A percentile compares a stretch with the other conserved stretches of the same genome.
Conservation (phyloP, 2,329 filamentous ascomycete species). For the Aspergillus sp. region DNA sequence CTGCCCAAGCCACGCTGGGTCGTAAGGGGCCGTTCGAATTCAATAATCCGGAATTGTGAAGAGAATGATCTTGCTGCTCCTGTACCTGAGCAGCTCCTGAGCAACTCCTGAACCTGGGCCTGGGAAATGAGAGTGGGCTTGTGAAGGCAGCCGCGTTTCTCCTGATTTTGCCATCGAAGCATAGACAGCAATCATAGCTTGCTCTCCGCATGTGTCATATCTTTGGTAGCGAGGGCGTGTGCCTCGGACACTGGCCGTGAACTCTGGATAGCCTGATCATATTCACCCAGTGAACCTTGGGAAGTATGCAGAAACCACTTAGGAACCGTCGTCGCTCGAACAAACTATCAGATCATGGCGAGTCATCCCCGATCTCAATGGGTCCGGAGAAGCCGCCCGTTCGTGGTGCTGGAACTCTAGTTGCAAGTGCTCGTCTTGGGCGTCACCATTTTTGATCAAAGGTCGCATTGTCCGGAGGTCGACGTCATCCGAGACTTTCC, state of each 20-base stretch:
- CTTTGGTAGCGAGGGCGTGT: not conserved
- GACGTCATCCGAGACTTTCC: constrained; percentile 36
- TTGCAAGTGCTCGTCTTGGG: constrained; percentile 12
- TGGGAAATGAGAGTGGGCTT: constrained; percentile 1
- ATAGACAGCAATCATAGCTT: not conserved
- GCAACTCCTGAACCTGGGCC: too few species aligned
- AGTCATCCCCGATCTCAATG: constrained; percentile 7
- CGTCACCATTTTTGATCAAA: constrained; percentile 23
- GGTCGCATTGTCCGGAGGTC: constrained; percentile 27
- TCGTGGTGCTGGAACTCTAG: constrained; percentile 1
- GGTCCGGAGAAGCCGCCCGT: constrained; percentile 17
- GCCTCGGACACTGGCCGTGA: not conserved
- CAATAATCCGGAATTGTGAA: constrained; percentile 1
- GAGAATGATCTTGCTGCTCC: constrained; percentile 1
- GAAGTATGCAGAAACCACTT: not conserved
- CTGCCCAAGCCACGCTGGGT: constrained; percentile 9
- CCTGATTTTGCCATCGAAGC: not conserved
- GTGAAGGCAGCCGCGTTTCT: constrained; percentile 8
- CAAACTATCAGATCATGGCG: not conserved
- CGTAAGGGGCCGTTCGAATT: not conserved
- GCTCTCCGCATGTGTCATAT: not conserved
- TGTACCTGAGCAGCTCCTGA: not conserved
- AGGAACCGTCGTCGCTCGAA: not conserved
- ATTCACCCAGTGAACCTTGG: not conserved
- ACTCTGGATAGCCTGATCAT: not conserved